Base-by-base conservation (phyloP, 441 rosid genomes). In the Eutrema salsugineum region DNA sequence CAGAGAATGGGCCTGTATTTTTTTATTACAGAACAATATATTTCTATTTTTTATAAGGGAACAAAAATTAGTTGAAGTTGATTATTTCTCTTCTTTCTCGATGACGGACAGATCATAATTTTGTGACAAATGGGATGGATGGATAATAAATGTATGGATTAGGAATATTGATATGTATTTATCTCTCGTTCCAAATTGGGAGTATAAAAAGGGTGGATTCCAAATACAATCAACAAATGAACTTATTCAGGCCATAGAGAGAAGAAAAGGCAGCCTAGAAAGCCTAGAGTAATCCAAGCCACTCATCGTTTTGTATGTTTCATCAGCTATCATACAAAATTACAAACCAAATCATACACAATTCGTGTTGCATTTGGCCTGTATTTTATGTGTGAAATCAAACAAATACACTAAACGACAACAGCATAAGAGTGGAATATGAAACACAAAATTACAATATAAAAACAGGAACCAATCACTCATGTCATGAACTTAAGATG, bases 101-200 rank as follows among this genome's bases (percentile, higher is more conserved):
- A 43, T 33, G 43, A 58, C 9, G 9, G 36, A 35, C 44, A 22
- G n/a, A 43, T 48, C 38, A 22, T 51, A 11, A 12, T 6, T 6
- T 38, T 50, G 61, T 60, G 48, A 33, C 43, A 11, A 61, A 30
- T 24, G 3, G n/a, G n/a, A 24, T 51, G 15, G 1, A 36, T 71
- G 24, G 51, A 71, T 61, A 47, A 17, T 16, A 40, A 61, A 61
- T 7, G 35, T 49, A 38, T 61, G 75, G 68, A 69, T 35, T n/a
- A 32, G 11, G 30, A 62, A 27, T 55, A 38, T 38, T 58, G 47
- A 38, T 30, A 54, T 36, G 30, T 9, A 36, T 19, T 12, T 8
- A 36, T 58, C 5, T 17, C 24, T 1, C 3, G 19, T 17, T 39
- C 39, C 39, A 11, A 58, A 8, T 27, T 9, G 8, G 14, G 14